These are phyloP conservation scores for Apiosordaria backusii DNA, from an alignment of 495 filamentous ascomycete genomes.

Conservation along the genomic window DNA sequence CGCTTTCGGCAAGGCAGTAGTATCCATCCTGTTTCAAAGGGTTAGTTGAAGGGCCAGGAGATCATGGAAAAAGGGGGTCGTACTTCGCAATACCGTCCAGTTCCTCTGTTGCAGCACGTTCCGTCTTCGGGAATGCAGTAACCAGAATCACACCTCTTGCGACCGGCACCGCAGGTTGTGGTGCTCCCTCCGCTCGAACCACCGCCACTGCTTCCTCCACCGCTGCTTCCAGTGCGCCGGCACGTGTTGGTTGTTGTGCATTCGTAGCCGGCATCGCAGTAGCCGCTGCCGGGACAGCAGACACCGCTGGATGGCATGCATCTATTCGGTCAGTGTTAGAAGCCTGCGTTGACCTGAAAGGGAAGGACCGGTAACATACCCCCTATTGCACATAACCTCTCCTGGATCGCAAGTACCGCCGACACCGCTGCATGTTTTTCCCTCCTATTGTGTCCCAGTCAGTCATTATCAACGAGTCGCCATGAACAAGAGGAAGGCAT, in stretches of 20 bases:
- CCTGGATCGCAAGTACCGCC: slow-evolving; percentile 17
- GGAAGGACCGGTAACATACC: neutral
- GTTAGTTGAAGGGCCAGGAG: neutral
- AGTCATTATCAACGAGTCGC: neutral
- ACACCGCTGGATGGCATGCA: slow-evolving; percentile 25
- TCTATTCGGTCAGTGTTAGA: neutral
- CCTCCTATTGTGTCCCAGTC: neutral
- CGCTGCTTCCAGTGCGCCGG: neutral
- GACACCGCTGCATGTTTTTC: slow-evolving; percentile 17
- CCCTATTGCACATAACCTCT: slow-evolving; percentile 7
- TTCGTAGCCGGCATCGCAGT: slow-evolving; percentile 22
- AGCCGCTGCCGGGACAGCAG: slow-evolving; percentile 22
- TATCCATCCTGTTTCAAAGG: slow-evolving; percentile 9
- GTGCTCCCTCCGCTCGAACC: neutral
- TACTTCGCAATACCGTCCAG: slow-evolving; percentile 19
- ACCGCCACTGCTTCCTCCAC: slow-evolving; percentile 2
- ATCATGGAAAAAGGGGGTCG: neutral
- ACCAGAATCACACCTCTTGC: slow-evolving; percentile 6
- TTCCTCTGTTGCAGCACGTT: slow-evolving; percentile 15
- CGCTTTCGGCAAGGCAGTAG: slow-evolving; percentile 17
- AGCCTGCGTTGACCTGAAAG: too few relatives aligned
- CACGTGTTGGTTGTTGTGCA: slow-evolving; percentile 14
- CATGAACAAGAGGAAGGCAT: neutral
- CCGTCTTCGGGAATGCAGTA: slow-evolving; percentile 18
- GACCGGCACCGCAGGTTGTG: neutral